phyloP scores from a whole-genome alignment of 371 early-diverging fungal species.

The Saksenaea vasiformis region DNA sequence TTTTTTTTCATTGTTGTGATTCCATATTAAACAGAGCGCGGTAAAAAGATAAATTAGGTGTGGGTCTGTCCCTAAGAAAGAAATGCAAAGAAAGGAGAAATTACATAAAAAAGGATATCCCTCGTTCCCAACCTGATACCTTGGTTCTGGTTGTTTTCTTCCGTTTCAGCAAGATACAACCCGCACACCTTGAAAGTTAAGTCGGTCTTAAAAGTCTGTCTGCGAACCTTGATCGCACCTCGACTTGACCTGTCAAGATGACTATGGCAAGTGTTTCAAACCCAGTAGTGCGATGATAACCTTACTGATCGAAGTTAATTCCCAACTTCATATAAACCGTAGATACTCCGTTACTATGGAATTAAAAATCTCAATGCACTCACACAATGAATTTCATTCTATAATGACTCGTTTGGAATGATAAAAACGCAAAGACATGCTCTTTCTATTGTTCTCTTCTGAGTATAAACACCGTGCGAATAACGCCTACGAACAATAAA shows the following conservation, averaged over 20 bases:
- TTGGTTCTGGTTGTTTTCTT: too few species aligned
- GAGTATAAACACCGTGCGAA: neutral
- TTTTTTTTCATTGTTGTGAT: too few species aligned
- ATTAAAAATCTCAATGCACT: neutral
- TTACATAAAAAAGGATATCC: too few species aligned
- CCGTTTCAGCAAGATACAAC: too few species aligned
- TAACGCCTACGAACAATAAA: neutral
- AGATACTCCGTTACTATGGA: neutral
- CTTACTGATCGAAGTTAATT: neutral
- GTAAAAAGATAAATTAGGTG: too few species aligned
- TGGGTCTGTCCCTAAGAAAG: too few species aligned
- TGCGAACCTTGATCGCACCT: neutral
- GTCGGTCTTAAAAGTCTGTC: slow-evolving; percentile 3
- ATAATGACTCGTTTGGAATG: too few species aligned
- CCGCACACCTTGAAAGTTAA: neutral
- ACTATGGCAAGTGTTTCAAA: neutral
- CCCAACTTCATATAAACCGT: neutral
- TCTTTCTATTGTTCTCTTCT: neutral
- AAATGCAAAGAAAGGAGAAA: too few species aligned
- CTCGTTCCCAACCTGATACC: too few species aligned
- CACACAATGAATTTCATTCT: too few species aligned
- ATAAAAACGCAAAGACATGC: neutral
- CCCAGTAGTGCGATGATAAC: neutral
- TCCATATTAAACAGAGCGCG: too few species aligned
- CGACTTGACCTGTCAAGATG: neutral